Percentiles rank a stretch among this genome's conserved stretches.
phyloP scores from a whole-genome alignment of 768 basidiomycete genomes.

The Russula earlei region DNA sequence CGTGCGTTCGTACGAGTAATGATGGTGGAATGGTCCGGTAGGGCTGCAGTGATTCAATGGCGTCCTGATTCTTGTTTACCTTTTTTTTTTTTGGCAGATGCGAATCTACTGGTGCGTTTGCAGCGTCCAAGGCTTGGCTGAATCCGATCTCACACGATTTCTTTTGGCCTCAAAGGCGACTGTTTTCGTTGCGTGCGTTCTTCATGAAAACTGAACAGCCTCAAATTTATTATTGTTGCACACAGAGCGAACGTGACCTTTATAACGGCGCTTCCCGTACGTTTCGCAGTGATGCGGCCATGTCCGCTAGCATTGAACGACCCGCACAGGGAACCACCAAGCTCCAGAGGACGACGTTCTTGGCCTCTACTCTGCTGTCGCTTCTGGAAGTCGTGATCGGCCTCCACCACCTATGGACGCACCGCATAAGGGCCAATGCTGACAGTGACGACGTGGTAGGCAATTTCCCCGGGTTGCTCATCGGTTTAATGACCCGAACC shows the following conservation, averaged over 20 bases:
- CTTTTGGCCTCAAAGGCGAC: conserved; percentile 2
- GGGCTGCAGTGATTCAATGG: background rate
- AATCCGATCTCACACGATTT: background rate
- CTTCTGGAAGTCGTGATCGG: conserved; percentile 1
- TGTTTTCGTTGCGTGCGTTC: conserved; percentile 6
- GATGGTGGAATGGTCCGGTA: conserved; percentile 5
- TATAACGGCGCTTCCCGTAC: background rate
- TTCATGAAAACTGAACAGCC: background rate
- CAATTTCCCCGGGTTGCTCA: background rate
- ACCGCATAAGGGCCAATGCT: background rate
- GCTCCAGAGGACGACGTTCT: conserved; percentile 1
- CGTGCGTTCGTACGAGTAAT: background rate
- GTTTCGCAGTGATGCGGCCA: background rate
- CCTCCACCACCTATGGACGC: conserved; percentile 3
- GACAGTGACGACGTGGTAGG: conserved; percentile 8
- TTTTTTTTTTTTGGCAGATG: background rate
- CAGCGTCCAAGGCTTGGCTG: background rate
- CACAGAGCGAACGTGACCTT: conserved; percentile 5
- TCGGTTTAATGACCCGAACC: background rate
- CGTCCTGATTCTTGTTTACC: background rate
- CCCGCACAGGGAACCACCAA: background rate
- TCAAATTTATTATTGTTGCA: background rate
- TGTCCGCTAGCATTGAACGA: background rate
- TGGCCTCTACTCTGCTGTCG: background rate
- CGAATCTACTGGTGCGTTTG: conserved; percentile 5